Percentiles rank a stretch among this genome's conserved stretches.
Conservation (phyloP, 441 rosid genomes). For the Populus hybrid region DNA sequence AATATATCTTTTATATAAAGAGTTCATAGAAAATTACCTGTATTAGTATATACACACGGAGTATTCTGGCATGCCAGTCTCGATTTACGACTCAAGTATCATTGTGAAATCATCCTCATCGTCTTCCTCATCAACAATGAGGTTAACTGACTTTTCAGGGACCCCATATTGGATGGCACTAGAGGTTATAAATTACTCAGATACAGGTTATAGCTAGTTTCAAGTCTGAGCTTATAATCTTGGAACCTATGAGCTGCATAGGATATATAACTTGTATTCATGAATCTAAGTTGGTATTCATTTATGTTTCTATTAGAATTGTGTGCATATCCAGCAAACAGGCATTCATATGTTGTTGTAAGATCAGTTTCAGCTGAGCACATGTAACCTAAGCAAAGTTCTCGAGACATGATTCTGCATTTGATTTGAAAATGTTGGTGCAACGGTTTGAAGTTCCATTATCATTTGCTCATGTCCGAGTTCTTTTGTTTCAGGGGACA, state of each 20-base stretch:
- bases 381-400: not conserved
- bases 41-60: no score
- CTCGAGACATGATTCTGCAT: not conserved
- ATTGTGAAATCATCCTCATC: no score
- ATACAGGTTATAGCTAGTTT: no score
- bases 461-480: not conserved
- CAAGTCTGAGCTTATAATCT: not conserved
- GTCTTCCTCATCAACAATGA: no score
- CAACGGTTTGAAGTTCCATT: not conserved
- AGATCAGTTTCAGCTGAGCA: no score
- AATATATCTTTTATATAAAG: no score
- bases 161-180: no score
- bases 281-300: not conserved
- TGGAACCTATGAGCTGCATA: not conserved
- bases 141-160: no score
- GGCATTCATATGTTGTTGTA: not conserved
- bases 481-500: constrained; percentile 45
- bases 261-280: not conserved
- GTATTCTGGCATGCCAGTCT: no score
- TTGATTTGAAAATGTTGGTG: not conserved
- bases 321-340: not conserved
- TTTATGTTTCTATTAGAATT: not conserved
- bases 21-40: no score
- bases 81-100: no score
- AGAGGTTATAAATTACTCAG: no score